These are phyloP conservation scores for Microascus cirrosus DNA, from an alignment of 2,329 filamentous ascomycete genomes.

Conservation along the genomic window DNA sequence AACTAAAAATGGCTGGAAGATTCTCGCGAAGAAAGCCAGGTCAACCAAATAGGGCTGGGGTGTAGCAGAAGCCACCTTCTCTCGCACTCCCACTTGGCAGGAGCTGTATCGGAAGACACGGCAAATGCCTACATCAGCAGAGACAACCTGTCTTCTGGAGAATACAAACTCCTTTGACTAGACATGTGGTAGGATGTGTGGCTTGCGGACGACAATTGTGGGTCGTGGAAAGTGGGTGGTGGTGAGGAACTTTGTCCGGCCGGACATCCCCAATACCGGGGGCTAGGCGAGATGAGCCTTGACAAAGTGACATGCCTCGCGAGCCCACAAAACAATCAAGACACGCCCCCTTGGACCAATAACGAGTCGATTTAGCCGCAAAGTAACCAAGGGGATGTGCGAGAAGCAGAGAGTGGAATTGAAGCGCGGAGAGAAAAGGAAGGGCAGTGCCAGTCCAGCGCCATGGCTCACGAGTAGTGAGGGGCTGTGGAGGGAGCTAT, in stretches of 20 bases:
- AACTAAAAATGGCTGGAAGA: background rate
- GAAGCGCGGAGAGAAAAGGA: background rate
- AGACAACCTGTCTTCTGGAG: background rate
- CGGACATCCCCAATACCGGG: constrained; percentile 4
- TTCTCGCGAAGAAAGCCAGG: background rate
- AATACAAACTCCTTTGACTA: background rate
- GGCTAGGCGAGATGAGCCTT: constrained; percentile 3
- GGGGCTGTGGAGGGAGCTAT: background rate
- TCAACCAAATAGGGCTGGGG: background rate
- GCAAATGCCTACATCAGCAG: background rate
- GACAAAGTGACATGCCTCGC: background rate
- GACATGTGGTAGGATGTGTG: background rate
- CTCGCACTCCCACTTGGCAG: background rate
- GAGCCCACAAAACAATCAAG: background rate
- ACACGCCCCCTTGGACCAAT: background rate
- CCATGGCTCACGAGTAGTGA: background rate
- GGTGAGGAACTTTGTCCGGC: constrained; percentile 2
- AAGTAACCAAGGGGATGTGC: background rate
- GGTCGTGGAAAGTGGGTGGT: background rate
- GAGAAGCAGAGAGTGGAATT: background rate
- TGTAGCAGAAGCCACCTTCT: background rate
- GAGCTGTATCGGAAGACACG: background rate
- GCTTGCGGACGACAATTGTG: background rate
- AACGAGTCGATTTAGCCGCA: background rate
- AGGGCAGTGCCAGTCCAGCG: background rate